These are phyloP conservation scores for Cryphonectria japonica DNA, from an alignment of 2,329 filamentous ascomycete genomes.

Conservation along the genomic window DNA sequence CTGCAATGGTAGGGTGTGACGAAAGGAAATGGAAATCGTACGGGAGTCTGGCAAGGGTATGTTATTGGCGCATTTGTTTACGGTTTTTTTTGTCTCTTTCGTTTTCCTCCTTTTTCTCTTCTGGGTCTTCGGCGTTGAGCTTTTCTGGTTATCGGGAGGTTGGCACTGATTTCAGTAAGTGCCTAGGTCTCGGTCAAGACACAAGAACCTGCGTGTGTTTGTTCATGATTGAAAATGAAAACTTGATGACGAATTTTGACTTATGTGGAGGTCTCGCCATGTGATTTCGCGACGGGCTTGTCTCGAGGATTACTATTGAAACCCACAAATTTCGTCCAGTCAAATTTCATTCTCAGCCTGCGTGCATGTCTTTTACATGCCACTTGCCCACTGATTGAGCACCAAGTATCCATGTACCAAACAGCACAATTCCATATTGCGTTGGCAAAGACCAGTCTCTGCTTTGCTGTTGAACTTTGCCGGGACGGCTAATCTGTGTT, in stretches of 20 bases:
- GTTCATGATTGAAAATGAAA: not conserved
- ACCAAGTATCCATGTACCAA: no score
- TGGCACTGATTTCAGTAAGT: not conserved
- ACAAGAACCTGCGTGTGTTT: not conserved
- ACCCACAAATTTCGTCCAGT: no score
- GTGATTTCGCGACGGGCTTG: not conserved
- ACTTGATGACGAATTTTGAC: not conserved
- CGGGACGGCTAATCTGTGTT: no score
- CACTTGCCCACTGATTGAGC: no score
- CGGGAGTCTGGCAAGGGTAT: no score
- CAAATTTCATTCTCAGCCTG: no score
- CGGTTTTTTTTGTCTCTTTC: not conserved
- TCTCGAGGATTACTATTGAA: not conserved
- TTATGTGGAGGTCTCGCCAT: not conserved
- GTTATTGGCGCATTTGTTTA: not conserved
- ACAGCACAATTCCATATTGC: no score
- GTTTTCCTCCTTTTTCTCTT: not conserved
- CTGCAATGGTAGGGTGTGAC: no score
- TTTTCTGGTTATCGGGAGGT: not conserved
- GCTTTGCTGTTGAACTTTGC: not conserved
- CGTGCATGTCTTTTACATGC: no score
- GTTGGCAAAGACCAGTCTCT: not conserved
- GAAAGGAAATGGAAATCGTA: no score
- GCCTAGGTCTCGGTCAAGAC: not conserved
- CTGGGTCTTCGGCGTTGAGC: not conserved